A percentile compares a stretch with the other conserved stretches of the same genome.
Conservation (phyloP, 169 alveolate genomes). For the Eimeria acervulina region DNA sequence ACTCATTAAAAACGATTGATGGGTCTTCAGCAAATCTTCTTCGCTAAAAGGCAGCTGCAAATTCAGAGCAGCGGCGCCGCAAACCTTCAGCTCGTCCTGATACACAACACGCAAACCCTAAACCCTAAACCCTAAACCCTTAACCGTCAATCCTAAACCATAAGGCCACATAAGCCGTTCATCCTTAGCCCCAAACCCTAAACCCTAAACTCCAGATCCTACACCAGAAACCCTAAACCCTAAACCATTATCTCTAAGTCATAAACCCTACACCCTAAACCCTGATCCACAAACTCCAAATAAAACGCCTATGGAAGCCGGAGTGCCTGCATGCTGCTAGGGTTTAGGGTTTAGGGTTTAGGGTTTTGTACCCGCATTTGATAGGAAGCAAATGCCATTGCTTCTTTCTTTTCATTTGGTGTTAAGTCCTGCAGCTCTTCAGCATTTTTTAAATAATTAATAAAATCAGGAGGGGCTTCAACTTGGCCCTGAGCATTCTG, state of each 20-base stretch:
- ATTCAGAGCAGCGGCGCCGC: conserved; percentile 89
- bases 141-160: background rate
- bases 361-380: conserved; percentile 80
- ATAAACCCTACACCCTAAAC: too few species aligned
- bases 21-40: conserved; percentile 81
- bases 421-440: conserved; percentile 86
- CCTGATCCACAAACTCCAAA: too few species aligned
- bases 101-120: background rate
- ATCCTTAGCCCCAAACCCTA: background rate
- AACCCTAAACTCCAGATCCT: background rate
- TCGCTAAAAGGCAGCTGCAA: conserved; percentile 89
- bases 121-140: background rate
- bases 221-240: background rate
- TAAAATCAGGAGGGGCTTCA: conserved; percentile 71
- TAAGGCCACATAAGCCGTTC: background rate
- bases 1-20: conserved; percentile 82
- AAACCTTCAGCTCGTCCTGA: conserved; percentile 89
- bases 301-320: too few species aligned
- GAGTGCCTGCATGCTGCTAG: too few species aligned
- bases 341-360: background rate
- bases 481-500: conserved; percentile 83
- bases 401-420: conserved; percentile 89
- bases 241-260: too few species aligned
- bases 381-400: conserved; percentile 93
- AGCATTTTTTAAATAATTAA: conserved; percentile 82